Percentiles rank a stretch among this genome's conserved stretches.
phyloP scores from a whole-genome alignment of 768 basidiomycete species.

The Pleurotus tuoliensis region DNA sequence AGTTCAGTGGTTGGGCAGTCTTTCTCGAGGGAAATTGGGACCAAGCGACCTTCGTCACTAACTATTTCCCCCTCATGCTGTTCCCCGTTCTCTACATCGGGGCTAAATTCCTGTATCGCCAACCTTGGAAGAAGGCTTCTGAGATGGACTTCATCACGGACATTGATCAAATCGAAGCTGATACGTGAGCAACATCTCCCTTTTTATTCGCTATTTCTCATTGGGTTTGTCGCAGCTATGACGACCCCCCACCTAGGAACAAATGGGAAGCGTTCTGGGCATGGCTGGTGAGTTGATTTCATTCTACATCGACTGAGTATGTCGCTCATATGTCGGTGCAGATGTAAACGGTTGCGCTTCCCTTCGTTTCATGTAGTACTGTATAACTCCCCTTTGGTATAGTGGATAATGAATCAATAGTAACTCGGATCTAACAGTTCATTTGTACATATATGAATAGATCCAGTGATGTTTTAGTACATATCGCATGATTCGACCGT shows the following conservation, averaged over 20 bases:
- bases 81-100: slow-evolving; percentile 75
- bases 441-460: too few species aligned
- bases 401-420: too few species aligned
- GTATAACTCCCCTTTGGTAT: too few species aligned
- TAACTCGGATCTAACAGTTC: too few species aligned
- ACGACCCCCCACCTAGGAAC: slow-evolving; percentile 71
- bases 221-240: slow-evolving; percentile 34
- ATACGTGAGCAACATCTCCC: slow-evolving; percentile 33
- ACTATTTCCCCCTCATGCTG: slow-evolving; percentile 65
- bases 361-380: too few species aligned
- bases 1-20: slow-evolving; percentile 43
- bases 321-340: not conserved
- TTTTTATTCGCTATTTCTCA: not conserved
- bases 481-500: too few species aligned
- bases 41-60: slow-evolving; percentile 73
- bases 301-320: not conserved
- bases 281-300: slow-evolving; percentile 59
- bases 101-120: slow-evolving; percentile 52
- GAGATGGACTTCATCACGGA: slow-evolving; percentile 87
- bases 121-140: slow-evolving; percentile 38
- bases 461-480: too few species aligned
- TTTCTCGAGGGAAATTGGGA: slow-evolving; percentile 41
- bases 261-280: slow-evolving; percentile 68
- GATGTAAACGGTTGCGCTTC: not conserved
- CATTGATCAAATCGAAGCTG: slow-evolving; percentile 67